Evolutionary conservation across 768 basidiomycete species (phyloP).

Genomic region (Trametes elegans): DNA sequence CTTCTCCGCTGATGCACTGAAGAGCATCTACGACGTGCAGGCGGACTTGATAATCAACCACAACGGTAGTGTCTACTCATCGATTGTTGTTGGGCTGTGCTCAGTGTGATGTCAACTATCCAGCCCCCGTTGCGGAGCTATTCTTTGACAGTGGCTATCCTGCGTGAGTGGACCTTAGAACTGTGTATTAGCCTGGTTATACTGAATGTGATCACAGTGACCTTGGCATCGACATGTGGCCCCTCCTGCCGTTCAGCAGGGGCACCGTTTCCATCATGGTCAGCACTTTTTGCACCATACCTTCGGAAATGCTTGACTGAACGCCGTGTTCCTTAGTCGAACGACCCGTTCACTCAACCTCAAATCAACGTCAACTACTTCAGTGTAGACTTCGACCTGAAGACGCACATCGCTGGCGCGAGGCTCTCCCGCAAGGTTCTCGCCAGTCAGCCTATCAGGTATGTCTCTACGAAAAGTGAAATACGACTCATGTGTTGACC

Average conservation of each 20-base stretch:
- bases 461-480: no score
- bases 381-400: slow-evolving; percentile 45
- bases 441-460: slow-evolving; percentile 42
- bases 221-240: slow-evolving; percentile 52
- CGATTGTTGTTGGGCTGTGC: no score
- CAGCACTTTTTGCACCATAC: not conserved
- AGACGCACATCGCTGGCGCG: slow-evolving; percentile 48
- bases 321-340: slow-evolving; percentile 33
- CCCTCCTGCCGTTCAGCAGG: slow-evolving; percentile 53
- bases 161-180: slow-evolving; percentile 31
- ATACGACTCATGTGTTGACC: not conserved
- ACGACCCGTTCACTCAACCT: slow-evolving; percentile 48
- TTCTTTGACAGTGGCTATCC: slow-evolving; percentile 48
- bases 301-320: not conserved
- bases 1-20: slow-evolving; percentile 39
- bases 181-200: not conserved
- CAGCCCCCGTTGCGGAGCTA: slow-evolving; percentile 47
- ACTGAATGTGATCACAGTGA: slow-evolving; percentile 28
- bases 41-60: slow-evolving; percentile 46
- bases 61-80: slow-evolving; percentile 34
- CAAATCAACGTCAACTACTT: slow-evolving; percentile 51
- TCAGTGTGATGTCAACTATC: slow-evolving; percentile 1
- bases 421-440: slow-evolving; percentile 44
- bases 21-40: slow-evolving; percentile 43
- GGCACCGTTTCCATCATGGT: slow-evolving; percentile 50